Evolutionary conservation across 352 stramenopile species (phyloP).

Genomic region (Elongisporangium undulatum): DNA sequence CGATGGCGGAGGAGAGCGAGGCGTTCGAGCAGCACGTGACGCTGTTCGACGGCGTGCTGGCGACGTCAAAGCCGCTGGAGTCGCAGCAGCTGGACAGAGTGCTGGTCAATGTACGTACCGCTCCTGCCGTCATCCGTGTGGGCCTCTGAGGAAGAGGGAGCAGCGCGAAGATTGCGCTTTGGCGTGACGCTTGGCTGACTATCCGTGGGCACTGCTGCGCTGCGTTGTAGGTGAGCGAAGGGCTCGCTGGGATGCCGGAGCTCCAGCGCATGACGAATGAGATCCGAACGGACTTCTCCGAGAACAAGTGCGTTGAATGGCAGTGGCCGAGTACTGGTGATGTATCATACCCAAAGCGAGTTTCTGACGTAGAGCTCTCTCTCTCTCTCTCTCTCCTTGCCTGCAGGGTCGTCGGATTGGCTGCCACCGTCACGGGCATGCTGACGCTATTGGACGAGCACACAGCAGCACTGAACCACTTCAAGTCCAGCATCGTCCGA

Average conservation of each 20-base stretch:
- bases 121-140: neutral
- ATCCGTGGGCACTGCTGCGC: neutral
- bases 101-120: slow-evolving; percentile 30
- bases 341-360: neutral
- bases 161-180: no score
- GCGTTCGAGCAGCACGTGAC: slow-evolving; percentile 60
- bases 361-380: neutral
- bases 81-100: slow-evolving; percentile 36
- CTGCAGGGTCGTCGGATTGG: slow-evolving; percentile 36
- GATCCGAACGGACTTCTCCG: slow-evolving; percentile 40
- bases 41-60: slow-evolving; percentile 59
- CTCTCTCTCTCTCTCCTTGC: no score
- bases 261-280: slow-evolving; percentile 37
- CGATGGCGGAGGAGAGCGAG: slow-evolving; percentile 26
- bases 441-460: slow-evolving; percentile 44
- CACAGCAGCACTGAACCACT: slow-evolving; percentile 41
- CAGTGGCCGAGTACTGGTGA: neutral
- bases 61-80: slow-evolving; percentile 53
- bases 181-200: neutral
- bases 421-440: slow-evolving; percentile 35
- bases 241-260: slow-evolving; percentile 24
- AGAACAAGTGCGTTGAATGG: slow-evolving; percentile 37
- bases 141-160: neutral
- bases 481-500: slow-evolving; percentile 55
- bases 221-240: slow-evolving; percentile 32